Conservation (phyloP, 108 stramenopile genomes). For the Cyclotella kingstonii region DNA sequence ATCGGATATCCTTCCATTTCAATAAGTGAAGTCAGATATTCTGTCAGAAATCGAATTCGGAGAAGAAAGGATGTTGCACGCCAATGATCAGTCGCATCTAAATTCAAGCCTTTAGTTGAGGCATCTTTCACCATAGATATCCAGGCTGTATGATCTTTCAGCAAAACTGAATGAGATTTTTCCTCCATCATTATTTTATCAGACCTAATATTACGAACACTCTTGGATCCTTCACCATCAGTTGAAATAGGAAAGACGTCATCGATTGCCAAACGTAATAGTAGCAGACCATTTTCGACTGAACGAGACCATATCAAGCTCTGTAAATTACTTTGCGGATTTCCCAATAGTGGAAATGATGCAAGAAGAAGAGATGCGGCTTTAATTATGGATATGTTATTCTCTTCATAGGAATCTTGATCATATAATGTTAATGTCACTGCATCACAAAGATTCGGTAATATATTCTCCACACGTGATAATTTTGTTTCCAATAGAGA, state of each 20-base stretch:
- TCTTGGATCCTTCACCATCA: neutral
- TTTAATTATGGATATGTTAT: slow-evolving; percentile 7
- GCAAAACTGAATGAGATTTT: neutral
- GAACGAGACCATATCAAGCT: slow-evolving; percentile 19
- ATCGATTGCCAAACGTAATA: slow-evolving; percentile 27
- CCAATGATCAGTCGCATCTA: slow-evolving; percentile 17
- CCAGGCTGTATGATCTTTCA: slow-evolving; percentile 28
- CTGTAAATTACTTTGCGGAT: slow-evolving; percentile 10
- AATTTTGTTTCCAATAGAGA: slow-evolving; percentile 25
- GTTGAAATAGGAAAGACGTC: slow-evolving; percentile 33
- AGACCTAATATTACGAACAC: neutral
- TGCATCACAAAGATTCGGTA: slow-evolving; percentile 8
- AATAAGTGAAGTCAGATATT: slow-evolving; percentile 17
- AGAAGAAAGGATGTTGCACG: slow-evolving; percentile 15
- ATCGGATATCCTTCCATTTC: slow-evolving; percentile 31
- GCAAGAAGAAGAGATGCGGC: slow-evolving; percentile 29
- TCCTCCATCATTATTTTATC: neutral
- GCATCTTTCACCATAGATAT: slow-evolving; percentile 6
- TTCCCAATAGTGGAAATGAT: slow-evolving; percentile 21
- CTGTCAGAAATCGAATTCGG: slow-evolving; percentile 15
- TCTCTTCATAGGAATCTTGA: neutral
- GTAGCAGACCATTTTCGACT: slow-evolving; percentile 10
- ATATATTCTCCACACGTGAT: slow-evolving; percentile 8
- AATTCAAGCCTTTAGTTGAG: slow-evolving; percentile 12
- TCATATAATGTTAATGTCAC: neutral